These are phyloP conservation scores for Pseudogymnoascus sp. DNA, from an alignment of 2,329 filamentous ascomycete species.

Conservation along the genomic window DNA sequence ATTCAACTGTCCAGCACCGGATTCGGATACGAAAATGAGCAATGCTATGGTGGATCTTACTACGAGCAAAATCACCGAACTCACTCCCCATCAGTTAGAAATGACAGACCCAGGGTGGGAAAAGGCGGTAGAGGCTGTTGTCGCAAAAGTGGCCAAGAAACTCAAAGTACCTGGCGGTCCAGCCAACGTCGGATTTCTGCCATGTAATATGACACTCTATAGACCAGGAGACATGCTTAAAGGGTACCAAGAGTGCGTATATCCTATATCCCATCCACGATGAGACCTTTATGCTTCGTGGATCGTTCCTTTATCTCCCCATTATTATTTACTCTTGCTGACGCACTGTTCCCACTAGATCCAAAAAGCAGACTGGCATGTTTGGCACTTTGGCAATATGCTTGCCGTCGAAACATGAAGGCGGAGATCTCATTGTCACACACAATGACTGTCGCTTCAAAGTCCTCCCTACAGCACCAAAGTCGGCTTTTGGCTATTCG, in stretches of 20 bases:
- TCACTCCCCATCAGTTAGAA: constrained; percentile 34
- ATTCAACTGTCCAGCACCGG: constrained; percentile 28
- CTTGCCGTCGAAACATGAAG: constrained; percentile 41
- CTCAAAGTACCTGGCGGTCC: constrained; percentile 28
- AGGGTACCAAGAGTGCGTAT: constrained; percentile 34
- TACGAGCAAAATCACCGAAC: constrained; percentile 38
- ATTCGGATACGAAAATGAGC: constrained; percentile 29
- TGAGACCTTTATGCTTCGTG: too few relatives aligned
- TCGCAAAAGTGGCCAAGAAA: constrained; percentile 20
- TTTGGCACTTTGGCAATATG: constrained; percentile 43
- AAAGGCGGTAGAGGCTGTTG: constrained; percentile 22
- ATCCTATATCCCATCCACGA: background rate
- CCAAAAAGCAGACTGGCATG: constrained; percentile 41
- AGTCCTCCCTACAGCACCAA: constrained; percentile 27
- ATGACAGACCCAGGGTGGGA: constrained; percentile 32
- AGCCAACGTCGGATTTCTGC: constrained; percentile 28
- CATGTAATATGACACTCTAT: constrained; percentile 44
- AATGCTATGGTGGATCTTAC: constrained; percentile 35
- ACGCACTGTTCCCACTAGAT: constrained; percentile 16
- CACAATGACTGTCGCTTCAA: constrained; percentile 30
- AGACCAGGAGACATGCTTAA: constrained; percentile 44
- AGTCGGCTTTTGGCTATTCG: constrained; percentile 27
- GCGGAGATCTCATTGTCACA: constrained; percentile 38
- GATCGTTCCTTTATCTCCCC: background rate
- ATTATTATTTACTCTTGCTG: background rate